These are phyloP conservation scores for Cytospora mali DNA, from an alignment of 2,329 filamentous ascomycete species.

Conservation along the genomic window DNA sequence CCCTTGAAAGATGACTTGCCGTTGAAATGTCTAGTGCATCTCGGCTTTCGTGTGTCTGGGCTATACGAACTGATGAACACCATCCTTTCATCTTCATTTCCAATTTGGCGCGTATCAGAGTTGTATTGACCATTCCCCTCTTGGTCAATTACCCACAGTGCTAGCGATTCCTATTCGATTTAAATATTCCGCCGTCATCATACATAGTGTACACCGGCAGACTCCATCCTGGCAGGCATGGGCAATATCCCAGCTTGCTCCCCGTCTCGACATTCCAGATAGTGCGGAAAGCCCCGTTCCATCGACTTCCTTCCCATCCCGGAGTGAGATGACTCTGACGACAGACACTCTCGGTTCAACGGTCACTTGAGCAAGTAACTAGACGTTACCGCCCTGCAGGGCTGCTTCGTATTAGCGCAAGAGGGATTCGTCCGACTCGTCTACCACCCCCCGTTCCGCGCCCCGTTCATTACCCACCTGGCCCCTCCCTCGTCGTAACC, in stretches of 20 bases:
- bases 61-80: not conserved
- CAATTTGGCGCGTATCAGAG: conserved; percentile 7
- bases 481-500: conserved; percentile 8
- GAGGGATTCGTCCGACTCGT: conserved; percentile 3
- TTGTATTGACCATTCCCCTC: conserved; percentile 14
- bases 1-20: not conserved
- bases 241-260: conserved; percentile 1
- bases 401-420: conserved; percentile 4
- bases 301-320: not conserved
- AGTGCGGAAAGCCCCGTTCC: not conserved
- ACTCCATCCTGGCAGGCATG: no score
- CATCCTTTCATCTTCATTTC: not conserved
- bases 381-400: not conserved
- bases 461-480: conserved; percentile 10
- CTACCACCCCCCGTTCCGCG: conserved; percentile 1
- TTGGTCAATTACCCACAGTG: conserved; percentile 9
- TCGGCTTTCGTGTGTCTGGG: not conserved
- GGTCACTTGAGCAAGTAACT: not conserved
- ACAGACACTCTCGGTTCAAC: not conserved
- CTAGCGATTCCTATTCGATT: conserved; percentile 14
- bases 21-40: not conserved
- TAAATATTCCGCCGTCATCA: conserved; percentile 1
- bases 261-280: conserved; percentile 9
- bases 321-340: not conserved
- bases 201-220: no score